Conservation (phyloP, 2,329 filamentous ascomycete genomes). For the Waltergamsia citrina region DNA sequence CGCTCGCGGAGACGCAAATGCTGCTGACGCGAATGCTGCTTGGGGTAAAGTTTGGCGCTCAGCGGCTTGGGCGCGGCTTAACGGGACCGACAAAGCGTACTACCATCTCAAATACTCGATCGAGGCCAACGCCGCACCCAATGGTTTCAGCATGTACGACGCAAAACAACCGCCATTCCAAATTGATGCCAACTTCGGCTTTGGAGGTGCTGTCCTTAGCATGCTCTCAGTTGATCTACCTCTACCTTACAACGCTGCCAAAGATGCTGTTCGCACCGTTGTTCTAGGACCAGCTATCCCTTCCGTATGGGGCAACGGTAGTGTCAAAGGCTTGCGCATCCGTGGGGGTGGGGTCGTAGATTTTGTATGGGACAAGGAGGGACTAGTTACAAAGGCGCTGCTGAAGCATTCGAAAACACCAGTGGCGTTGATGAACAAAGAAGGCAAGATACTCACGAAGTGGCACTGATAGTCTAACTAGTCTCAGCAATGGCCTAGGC, state of each 20-base stretch:
- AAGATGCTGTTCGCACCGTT: slow-evolving; percentile 19
- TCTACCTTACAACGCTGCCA: slow-evolving; percentile 9
- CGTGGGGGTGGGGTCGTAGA: slow-evolving; percentile 31
- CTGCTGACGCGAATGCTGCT: slow-evolving; percentile 38
- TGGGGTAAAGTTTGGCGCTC: slow-evolving; percentile 51
- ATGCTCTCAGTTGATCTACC: slow-evolving; percentile 44
- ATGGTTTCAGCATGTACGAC: slow-evolving; percentile 41
- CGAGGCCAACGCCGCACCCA: slow-evolving; percentile 36
- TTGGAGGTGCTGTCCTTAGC: slow-evolving; percentile 35
- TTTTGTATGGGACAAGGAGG: slow-evolving; percentile 30
- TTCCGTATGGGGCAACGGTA: slow-evolving; percentile 28
- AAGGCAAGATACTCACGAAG: slow-evolving; percentile 5
- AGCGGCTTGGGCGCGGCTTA: slow-evolving; percentile 46
- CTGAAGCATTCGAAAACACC: slow-evolving; percentile 1
- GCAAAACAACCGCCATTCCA: slow-evolving; percentile 39
- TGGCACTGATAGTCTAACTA: slow-evolving; percentile 5
- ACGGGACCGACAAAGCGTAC: slow-evolving; percentile 38
- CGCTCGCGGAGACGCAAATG: slow-evolving; percentile 34
- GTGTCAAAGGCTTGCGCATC: slow-evolving; percentile 31
- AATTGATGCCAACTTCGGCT: slow-evolving; percentile 50
- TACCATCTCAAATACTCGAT: slow-evolving; percentile 37
- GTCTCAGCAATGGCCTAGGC: too few relatives aligned
- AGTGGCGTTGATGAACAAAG: slow-evolving; percentile 9
- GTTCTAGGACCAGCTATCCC: slow-evolving; percentile 39
- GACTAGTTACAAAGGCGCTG: slow-evolving; percentile 17